phyloP scores from a whole-genome alignment of 768 basidiomycete species.

The Leccinum fibrillosum region DNA sequence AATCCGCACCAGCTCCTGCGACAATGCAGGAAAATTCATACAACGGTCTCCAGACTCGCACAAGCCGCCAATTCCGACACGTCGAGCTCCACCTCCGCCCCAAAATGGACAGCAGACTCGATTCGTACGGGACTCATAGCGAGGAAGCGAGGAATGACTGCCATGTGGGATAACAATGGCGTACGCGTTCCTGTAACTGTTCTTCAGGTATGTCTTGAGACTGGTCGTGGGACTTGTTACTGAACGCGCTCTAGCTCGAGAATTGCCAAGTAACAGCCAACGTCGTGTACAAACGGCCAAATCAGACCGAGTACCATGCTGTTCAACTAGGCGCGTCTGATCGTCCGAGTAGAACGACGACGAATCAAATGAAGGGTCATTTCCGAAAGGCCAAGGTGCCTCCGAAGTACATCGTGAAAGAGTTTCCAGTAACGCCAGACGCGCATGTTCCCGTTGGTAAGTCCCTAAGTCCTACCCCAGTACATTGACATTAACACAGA shows the following conservation, averaged over 20 bases:
- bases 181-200: constrained; percentile 88
- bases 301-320: constrained; percentile 80
- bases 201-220: constrained; percentile 66
- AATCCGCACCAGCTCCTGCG: constrained; percentile 34
- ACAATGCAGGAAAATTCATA: constrained; percentile 42
- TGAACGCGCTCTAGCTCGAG: constrained; percentile 54
- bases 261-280: constrained; percentile 89
- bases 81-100: constrained; percentile 24
- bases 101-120: constrained; percentile 83
- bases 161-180: constrained; percentile 89
- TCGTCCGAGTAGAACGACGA: constrained; percentile 65
- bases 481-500: background rate
- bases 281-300: constrained; percentile 56
- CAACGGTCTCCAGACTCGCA: constrained; percentile 34
- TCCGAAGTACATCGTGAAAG: constrained; percentile 81
- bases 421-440: constrained; percentile 86
- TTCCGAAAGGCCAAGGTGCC: constrained; percentile 79
- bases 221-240: constrained; percentile 6
- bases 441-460: constrained; percentile 87
- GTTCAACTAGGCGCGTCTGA: constrained; percentile 90
- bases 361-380: constrained; percentile 82
- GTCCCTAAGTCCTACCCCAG: constrained; percentile 25
- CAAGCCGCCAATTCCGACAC: constrained; percentile 19
- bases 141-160: constrained; percentile 93
- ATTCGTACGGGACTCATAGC: constrained; percentile 91